Evolutionary conservation across 148 eudicot genomes (phyloP).

Genomic region (Chenopodium berlandieri): DNA sequence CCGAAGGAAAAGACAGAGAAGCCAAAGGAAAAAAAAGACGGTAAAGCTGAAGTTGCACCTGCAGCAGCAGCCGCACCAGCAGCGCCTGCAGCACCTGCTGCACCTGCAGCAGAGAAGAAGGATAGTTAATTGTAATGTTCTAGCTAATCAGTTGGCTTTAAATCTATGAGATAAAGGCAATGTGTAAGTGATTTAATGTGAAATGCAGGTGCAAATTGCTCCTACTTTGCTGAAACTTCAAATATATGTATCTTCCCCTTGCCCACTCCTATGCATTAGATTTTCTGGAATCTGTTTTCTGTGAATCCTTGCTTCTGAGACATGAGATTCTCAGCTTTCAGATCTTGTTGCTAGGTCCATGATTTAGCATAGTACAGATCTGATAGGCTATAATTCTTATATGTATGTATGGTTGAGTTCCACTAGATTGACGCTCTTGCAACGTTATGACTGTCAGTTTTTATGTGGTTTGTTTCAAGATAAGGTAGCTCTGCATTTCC

Average conservation of each 20-base stretch:
- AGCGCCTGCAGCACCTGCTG: background rate
- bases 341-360: background rate
- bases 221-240: background rate
- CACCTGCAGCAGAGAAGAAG: conserved; percentile 10
- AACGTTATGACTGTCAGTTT: background rate
- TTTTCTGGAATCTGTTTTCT: background rate
- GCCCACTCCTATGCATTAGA: background rate
- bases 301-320: background rate
- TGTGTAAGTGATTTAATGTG: conserved; percentile 20
- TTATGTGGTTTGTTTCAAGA: background rate
- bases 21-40: background rate
- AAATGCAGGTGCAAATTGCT: background rate
- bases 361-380: background rate
- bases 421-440: background rate
- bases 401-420: background rate
- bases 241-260: background rate
- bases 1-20: conserved; percentile 34
- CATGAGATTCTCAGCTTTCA: background rate
- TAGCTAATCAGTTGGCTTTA: background rate
- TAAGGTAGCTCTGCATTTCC: background rate
- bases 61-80: conserved; percentile 15
- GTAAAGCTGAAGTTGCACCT: background rate
- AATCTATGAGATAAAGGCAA: conserved; percentile 7
- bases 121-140: background rate
- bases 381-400: background rate